Evolutionary conservation across 1,284 basidiomycete genomes (phyloP), one percentile per base, ranked within the genome.

Genomic region (Peniophora sp.): DNA sequence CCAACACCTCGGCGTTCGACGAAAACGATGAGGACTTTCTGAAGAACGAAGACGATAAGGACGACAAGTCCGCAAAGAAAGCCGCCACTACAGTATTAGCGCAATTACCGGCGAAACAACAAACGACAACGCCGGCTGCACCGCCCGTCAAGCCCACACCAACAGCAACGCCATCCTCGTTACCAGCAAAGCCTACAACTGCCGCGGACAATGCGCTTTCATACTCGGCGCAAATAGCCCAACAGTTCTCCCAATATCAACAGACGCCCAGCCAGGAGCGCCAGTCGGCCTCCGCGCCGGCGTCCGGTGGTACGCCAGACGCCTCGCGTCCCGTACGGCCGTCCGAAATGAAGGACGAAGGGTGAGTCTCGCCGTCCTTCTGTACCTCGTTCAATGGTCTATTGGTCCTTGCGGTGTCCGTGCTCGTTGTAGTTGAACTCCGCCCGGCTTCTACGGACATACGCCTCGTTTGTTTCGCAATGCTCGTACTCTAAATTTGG

Each of bases 321-420:
- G 15, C 57, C n/a, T 5, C 20, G 18, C 51, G 64, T 47, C 57
- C 62, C 8, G 59, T 65, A 0, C 57, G 86, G 58, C 89, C 90
- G 2, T 88, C 85, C 49, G 91, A 94, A 65, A 92, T 92, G 89
- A 89, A 90, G 59, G 92, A 93, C 64, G 87, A 89, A 81, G 91
- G 91, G 92, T 92, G 79, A 88, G 89, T 79, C 62, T 41, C 61
- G 55, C 58, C 54, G n/a, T n/a, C n/a, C n/a, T 61, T 55, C 37
- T 32, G 12, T 32, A 32, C 27, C 27, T 32, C 27, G 27, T 32
- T 32, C 6, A 6, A 12, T 5, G 27, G 27, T 32, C 27, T 12
- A 6, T 12, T 32, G 6, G 5, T 32, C 27, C 27, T 32, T 32
- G 27, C 27, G 27, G 27, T 12, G 27, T 32, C 27, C 27, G 5